Base-by-base conservation (phyloP, 2,329 filamentous ascomycete species). In the Grosmannia serpens region DNA sequence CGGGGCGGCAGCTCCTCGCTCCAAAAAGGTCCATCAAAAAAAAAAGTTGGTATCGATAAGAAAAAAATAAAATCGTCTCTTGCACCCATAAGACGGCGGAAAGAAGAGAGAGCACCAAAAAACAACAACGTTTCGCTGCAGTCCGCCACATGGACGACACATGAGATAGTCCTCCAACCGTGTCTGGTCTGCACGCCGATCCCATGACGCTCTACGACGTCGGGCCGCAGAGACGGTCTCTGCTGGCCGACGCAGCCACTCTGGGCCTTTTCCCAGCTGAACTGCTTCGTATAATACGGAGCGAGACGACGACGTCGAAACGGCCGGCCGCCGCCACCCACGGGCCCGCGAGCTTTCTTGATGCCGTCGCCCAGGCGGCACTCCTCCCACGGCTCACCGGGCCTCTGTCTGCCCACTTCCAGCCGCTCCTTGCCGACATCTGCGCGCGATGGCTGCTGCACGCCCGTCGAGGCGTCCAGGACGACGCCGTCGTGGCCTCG, bases 351-450 rank as follows among this genome's bases (percentile, higher is more conserved):
- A 79, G 81, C 67, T 85, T 91, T 70, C 80, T 95, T 47, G 82
- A 89, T 69, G 81, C 82, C 65, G 76, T 95, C 67, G 81, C 88
- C 65, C 75, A 79, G 65, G 81, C 84, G 60, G 84, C 89, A 59
- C 80, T 95, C 67, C 78, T 83, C 78, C 63, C 88, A 65, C 75
- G 77, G 72, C 80, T 84, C 70, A 92, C 89, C 66, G 83, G 89
- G 67, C 76, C 77, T 59, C 75, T 96, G 68, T 91, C 94, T 67
- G 76, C 81, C 63, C 80, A 87, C 67, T 91, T 91, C 70, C 84
- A 88, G 69, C 75, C 80, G 62, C 74, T 91, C 47, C 89, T 94
- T 66, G 83, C 89, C 65, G 91, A 96, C 71, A 77, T 95, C 55
- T 89, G 87, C 71, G 87, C 90, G 62, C 79, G 87, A 75, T 95